Conservation (phyloP, 805 yeast genomes). For the Lipomyces anomalus region DNA sequence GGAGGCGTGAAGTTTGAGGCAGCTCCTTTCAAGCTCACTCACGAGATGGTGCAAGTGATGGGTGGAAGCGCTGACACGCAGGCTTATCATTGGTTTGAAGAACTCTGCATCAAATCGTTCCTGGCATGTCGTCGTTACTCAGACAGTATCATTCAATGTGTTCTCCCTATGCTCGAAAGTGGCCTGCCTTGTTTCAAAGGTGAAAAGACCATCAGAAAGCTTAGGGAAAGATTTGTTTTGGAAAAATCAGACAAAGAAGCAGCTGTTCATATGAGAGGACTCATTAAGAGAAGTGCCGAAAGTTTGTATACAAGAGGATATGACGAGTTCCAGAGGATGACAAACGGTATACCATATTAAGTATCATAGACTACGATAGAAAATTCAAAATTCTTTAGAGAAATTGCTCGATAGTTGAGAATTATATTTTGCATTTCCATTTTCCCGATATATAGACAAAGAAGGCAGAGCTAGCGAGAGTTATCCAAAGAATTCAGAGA, state of each 20-base stretch:
- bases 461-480: too few species aligned
- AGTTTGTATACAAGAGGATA: slow-evolving; percentile 88
- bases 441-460: too few species aligned
- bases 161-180: slow-evolving; percentile 86
- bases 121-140: slow-evolving; percentile 82
- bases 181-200: slow-evolving; percentile 96
- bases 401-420: too few species aligned
- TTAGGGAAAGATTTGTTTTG: slow-evolving; percentile 75
- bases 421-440: too few species aligned
- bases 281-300: slow-evolving; percentile 77
- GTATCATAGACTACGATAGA: too few species aligned
- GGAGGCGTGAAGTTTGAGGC: slow-evolving; percentile 98
- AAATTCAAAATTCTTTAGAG: too few species aligned
- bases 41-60: slow-evolving; percentile 92
- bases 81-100: slow-evolving; percentile 91
- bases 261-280: slow-evolving; percentile 63
- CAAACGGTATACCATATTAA: slow-evolving; percentile 96
- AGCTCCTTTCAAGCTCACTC: slow-evolving; percentile 95
- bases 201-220: slow-evolving; percentile 65
- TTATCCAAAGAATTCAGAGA: too few species aligned
- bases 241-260: slow-evolving; percentile 80
- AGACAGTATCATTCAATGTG: slow-evolving; percentile 78
- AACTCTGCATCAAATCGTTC: slow-evolving; percentile 86
- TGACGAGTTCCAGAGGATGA: slow-evolving; percentile 93
- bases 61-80: slow-evolving; percentile 86